Evolutionary conservation across 169 alveolate genomes (phyloP), one percentile per base, ranked within the genome.

Genomic region (Plasmodium cynomolgi): DNA sequence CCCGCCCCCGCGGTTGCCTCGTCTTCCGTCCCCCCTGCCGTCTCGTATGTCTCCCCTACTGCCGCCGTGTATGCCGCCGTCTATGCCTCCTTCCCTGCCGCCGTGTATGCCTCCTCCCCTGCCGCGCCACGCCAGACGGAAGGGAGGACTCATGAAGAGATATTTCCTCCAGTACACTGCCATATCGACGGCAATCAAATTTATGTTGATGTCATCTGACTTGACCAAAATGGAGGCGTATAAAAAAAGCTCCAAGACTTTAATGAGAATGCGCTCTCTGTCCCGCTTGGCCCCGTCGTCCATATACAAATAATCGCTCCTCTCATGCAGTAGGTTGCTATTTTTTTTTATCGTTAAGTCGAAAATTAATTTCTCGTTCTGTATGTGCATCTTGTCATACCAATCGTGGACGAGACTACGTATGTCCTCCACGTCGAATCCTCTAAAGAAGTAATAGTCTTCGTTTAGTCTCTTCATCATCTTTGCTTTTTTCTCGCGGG

Each of bases 391-490:
- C 39, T 75, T 85, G 26, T 85, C 93, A 26, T 74, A 75, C 13
- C 58, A 73, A 34, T 85, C 85, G 17, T 75, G 41, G 29, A 85
- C 47, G 5, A 85, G 44, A 33, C 26, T 33, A 0, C 62, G n/a
- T 7, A 85, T 85, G 20, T 85, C 93, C 58, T 85, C 93, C 29
- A 23, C 23, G 54, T 85, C 93, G 41, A 85, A 85, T 9, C 84
- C 93, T 8, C 93, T 31, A 33, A 74, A 85, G 41, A 85, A 85
- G 68, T 85, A 85, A 15, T 85, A 85, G 11, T 85, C 93, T n/a
- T 75, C 58, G 68, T 85, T 85, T 75, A 85, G 56, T 37, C 80
- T 13, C 13, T 74, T 73, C n/a, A 74, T 33, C 15, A 26, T 62
- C 29, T 62, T n/a, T 20, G 77, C 29, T 23, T 58, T 58, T 17